A percentile compares a stretch with the other conserved stretches of the same genome.
Evolutionary conservation across 345 rosid species (phyloP).

Genomic region (Populus ilicifolia): DNA sequence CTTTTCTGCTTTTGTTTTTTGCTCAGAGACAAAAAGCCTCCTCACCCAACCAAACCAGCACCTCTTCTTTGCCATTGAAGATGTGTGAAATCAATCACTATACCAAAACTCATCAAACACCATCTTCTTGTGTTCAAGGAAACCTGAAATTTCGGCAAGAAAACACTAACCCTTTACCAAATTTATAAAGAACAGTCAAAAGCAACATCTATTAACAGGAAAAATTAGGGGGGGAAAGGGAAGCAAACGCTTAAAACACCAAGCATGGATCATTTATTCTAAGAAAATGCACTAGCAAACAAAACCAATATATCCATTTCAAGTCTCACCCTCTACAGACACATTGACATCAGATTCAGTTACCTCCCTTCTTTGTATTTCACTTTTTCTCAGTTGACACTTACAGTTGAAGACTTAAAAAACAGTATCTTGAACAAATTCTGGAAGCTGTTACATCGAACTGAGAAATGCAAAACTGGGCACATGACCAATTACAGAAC

Average conservation of each 20-base stretch:
- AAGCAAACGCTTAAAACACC: background rate
- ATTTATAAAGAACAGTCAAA: background rate
- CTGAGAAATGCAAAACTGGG: background rate
- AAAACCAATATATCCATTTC: background rate
- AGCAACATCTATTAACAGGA: background rate
- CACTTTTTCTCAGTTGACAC: background rate
- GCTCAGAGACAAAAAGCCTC: slow-evolving; percentile 47
- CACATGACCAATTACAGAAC: background rate
- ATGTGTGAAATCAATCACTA: slow-evolving; percentile 25
- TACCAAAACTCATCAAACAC: slow-evolving; percentile 13
- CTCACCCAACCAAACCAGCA: slow-evolving; percentile 67
- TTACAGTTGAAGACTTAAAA: background rate
- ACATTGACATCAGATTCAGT: background rate
- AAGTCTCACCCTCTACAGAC: background rate
- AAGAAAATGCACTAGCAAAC: background rate
- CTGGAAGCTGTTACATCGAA: background rate
- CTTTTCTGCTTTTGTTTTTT: slow-evolving; percentile 51
- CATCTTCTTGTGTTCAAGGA: slow-evolving; percentile 8
- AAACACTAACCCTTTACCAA: slow-evolving; percentile 6
- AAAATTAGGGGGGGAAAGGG: background rate
- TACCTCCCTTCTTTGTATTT: background rate
- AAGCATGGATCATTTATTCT: background rate
- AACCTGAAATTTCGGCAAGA: slow-evolving; percentile 22
- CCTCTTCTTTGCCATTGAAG: slow-evolving; percentile 55
- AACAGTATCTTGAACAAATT: background rate